Evolutionary conservation across 129 eudicot species (phyloP).

Genomic region (Smallanthus sonchifolius): DNA sequence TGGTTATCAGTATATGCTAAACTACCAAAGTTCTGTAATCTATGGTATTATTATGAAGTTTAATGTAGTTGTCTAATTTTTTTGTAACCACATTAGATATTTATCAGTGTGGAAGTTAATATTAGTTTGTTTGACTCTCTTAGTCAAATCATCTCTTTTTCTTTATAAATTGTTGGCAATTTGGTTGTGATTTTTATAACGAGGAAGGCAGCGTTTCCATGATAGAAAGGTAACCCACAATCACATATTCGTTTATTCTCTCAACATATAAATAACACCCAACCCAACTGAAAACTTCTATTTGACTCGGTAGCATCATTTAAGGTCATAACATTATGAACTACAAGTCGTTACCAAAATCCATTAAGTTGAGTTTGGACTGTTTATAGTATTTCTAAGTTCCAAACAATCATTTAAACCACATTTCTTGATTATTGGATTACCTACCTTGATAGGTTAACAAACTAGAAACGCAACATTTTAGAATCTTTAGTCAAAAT

Average conservation of each 20-base stretch:
- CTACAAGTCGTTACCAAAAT: not conserved
- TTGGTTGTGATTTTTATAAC: not conserved
- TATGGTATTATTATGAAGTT: not conserved
- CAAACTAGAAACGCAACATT: not conserved
- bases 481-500: conserved; percentile 7
- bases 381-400: not conserved
- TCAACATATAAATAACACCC: not conserved
- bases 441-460: not conserved
- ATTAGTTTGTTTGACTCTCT: not conserved
- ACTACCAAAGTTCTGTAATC: not conserved
- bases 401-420: not conserved
- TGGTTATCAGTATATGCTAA: not conserved
- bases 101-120: not conserved
- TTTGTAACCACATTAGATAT: not conserved
- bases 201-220: not conserved
- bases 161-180: not conserved
- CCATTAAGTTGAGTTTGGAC: not conserved
- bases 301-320: not conserved
- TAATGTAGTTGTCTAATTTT: not conserved
- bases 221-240: not conserved
- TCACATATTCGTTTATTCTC: not conserved
- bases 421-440: not conserved
- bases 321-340: not conserved
- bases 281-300: not conserved
- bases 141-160: not conserved